phyloP scores from a whole-genome alignment of 2,329 filamentous ascomycete genomes.

The Trichoderma sp. region DNA sequence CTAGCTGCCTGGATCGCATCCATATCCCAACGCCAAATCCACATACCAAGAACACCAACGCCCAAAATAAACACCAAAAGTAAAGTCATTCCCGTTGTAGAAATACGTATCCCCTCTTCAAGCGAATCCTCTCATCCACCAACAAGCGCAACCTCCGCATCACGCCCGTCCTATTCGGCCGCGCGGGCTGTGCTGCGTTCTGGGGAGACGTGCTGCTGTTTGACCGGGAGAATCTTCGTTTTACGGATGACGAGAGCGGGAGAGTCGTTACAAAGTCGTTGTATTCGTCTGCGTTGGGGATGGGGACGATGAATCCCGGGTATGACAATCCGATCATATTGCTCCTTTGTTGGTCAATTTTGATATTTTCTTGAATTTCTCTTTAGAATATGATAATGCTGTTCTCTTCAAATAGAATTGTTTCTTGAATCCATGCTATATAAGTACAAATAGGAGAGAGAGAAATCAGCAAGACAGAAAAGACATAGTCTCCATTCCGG shows the following conservation, averaged over 20 bases:
- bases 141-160: background rate
- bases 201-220: background rate
- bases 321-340: background rate
- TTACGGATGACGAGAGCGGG: background rate
- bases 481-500: background rate
- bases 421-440: background rate
- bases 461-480: background rate
- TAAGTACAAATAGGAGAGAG: background rate
- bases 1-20: background rate
- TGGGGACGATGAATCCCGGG: background rate
- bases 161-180: background rate
- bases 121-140: background rate
- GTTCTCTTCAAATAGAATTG: background rate
- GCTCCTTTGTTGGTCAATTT: no score
- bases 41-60: background rate
- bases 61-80: background rate
- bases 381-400: no score
- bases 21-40: background rate
- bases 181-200: background rate
- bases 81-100: background rate
- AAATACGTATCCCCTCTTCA: background rate
- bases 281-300: background rate
- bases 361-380: background rate
- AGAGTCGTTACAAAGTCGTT: background rate
- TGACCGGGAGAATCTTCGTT: background rate